These are phyloP conservation scores for Botrytis elliptica DNA, from an alignment of 2,329 filamentous ascomycete genomes.

Conservation along the genomic window DNA sequence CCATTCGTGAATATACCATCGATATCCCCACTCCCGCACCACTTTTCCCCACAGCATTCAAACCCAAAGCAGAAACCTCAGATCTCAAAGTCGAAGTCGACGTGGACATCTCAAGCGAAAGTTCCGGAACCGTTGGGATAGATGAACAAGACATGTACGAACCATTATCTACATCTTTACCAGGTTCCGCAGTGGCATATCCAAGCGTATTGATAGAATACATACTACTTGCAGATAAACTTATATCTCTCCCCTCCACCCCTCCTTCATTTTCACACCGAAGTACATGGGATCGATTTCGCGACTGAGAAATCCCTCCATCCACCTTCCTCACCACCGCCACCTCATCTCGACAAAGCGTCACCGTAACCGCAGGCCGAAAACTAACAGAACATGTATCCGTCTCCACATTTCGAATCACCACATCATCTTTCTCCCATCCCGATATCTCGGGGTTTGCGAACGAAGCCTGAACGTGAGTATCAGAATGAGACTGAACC, in stretches of 20 bases:
- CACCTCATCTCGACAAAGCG: background rate
- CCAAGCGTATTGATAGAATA: background rate
- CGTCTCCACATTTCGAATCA: background rate
- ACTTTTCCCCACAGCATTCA: accelerated
- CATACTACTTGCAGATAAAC: background rate
- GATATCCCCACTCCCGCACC: too few relatives aligned
- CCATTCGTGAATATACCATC: background rate
- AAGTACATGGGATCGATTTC: accelerated
- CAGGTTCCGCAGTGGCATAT: background rate
- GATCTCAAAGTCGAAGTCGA: background rate
- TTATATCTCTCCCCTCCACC: background rate
- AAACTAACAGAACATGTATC: background rate
- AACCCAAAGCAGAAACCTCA: background rate
- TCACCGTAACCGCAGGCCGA: background rate
- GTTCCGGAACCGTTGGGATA: background rate
- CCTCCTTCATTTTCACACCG: background rate
- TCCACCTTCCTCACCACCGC: background rate
- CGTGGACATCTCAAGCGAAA: background rate
- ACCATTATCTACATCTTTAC: accelerated
- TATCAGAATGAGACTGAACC: background rate
- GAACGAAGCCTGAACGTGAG: background rate
- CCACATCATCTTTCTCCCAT: background rate
- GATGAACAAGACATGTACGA: background rate
- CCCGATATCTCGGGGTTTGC: background rate
- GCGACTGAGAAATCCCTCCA: background rate